Evolutionary conservation across 164 flowering plant species (phyloP).

Genomic region (Houttuynia cordata): DNA sequence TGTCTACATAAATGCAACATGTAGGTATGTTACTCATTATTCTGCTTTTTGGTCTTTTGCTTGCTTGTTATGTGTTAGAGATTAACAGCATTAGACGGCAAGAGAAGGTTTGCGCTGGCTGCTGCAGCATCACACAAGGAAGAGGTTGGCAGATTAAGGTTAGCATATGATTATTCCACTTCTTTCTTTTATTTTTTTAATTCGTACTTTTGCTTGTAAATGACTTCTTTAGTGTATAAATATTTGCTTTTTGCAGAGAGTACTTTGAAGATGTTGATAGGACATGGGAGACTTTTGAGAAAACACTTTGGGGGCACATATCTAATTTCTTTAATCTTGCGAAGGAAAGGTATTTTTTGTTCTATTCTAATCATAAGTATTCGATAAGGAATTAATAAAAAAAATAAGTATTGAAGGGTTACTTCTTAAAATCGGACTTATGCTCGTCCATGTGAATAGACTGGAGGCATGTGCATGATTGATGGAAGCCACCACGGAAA

Average conservation of each 20-base stretch:
- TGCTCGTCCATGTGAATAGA: not conserved
- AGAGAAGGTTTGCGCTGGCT: slow-evolving; percentile 95
- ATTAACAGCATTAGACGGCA: slow-evolving; percentile 95
- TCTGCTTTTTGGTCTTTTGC: not conserved
- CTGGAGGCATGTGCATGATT: not conserved
- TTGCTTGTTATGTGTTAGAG: slow-evolving; percentile 35
- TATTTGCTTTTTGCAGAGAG: slow-evolving; percentile 34
- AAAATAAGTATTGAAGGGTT: not conserved
- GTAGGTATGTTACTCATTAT: not conserved
- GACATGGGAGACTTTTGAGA: slow-evolving; percentile 97
- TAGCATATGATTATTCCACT: slow-evolving; percentile 5
- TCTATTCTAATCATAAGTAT: not conserved
- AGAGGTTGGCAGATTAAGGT: slow-evolving; percentile 95
- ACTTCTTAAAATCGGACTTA: not conserved
- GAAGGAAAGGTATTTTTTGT: slow-evolving; percentile 65
- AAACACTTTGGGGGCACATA: slow-evolving; percentile 85
- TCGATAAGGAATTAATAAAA: not conserved
- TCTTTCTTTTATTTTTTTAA: not conserved
- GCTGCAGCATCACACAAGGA: slow-evolving; percentile 94
- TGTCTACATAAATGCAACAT: not conserved
- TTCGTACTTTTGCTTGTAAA: not conserved
- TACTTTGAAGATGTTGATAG: slow-evolving; percentile 98
- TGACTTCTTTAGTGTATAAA: not conserved
- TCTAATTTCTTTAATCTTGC: slow-evolving; percentile 77
- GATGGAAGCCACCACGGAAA: not conserved